Evolutionary conservation across 2,329 filamentous ascomycete species (phyloP).

Genomic region (Paracamarosporium sp.): DNA sequence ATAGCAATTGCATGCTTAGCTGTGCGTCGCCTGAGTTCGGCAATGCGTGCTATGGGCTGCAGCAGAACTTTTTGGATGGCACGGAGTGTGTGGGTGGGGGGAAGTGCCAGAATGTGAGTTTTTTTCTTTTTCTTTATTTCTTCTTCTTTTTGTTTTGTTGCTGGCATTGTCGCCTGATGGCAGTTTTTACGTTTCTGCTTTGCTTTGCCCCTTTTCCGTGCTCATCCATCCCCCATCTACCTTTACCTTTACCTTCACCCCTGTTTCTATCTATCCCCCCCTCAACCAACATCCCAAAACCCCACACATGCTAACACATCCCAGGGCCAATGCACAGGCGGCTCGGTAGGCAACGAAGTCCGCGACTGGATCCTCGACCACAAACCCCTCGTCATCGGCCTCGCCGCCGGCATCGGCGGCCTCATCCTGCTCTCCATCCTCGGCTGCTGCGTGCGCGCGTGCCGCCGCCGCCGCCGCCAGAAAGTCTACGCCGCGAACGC

Average conservation of each 20-base stretch:
- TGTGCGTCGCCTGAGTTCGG: conserved; percentile 77
- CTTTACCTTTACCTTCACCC: too few species aligned
- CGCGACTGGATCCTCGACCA: conserved; percentile 77
- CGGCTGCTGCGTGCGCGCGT: conserved; percentile 69
- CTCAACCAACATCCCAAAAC: too few species aligned
- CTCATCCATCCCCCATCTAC: too few species aligned
- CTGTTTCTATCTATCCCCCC: too few species aligned
- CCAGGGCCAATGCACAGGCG: conserved; percentile 75
- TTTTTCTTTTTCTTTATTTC: background rate
- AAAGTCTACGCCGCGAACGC: conserved; percentile 31
- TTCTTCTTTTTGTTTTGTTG: too few species aligned
- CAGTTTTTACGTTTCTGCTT: too few species aligned
- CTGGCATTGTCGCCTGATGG: too few species aligned
- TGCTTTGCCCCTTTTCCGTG: too few species aligned
- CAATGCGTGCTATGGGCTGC: conserved; percentile 74
- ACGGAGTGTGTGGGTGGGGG: conserved; percentile 84
- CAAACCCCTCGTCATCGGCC: conserved; percentile 81
- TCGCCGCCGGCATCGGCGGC: conserved; percentile 74
- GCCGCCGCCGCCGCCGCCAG: conserved; percentile 31
- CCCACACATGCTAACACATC: background rate
- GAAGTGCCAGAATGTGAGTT: conserved; percentile 71
- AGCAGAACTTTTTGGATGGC: conserved; percentile 93
- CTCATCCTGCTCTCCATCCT: conserved; percentile 70
- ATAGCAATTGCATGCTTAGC: conserved; percentile 74
- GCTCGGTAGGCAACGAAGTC: conserved; percentile 73